Evolutionary conservation across 2,329 filamentous ascomycete species (phyloP).

Genomic region (Magnaporthales sp.): DNA sequence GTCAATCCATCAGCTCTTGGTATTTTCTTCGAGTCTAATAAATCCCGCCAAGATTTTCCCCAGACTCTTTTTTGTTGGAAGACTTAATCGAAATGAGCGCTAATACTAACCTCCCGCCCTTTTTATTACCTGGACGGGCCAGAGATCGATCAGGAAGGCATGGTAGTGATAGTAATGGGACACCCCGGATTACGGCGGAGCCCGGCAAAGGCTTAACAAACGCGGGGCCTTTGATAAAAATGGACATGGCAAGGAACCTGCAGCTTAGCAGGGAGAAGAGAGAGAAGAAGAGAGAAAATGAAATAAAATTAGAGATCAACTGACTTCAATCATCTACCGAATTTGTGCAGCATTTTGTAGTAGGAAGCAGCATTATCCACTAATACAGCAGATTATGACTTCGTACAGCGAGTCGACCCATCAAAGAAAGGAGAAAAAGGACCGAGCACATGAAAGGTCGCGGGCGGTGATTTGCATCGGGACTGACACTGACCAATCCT

Average conservation of each 20-base stretch:
- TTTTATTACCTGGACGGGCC: neutral
- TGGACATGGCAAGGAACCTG: neutral
- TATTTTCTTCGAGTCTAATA: neutral
- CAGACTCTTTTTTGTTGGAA: neutral
- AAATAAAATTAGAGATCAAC: no score
- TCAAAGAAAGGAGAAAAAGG: no score
- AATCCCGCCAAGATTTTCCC: neutral
- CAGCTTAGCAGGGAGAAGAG: neutral
- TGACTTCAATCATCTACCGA: no score
- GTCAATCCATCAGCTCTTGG: neutral
- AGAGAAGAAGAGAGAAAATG: no score
- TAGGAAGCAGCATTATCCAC: no score
- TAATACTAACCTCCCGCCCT: neutral
- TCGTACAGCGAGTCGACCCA: no score
- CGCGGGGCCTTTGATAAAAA: neutral
- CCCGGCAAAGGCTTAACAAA: neutral
- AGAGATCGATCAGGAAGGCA: neutral
- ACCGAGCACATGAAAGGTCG: no score
- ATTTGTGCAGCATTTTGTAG: no score
- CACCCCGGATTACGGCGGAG: neutral
- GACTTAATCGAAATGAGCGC: neutral
- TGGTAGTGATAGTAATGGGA: neutral
- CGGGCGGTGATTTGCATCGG: neutral
- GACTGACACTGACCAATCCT: neutral
- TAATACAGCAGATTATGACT: no score